Base-by-base conservation (phyloP, 495 filamentous ascomycete species). In the Clohesyomyces aquaticus region DNA sequence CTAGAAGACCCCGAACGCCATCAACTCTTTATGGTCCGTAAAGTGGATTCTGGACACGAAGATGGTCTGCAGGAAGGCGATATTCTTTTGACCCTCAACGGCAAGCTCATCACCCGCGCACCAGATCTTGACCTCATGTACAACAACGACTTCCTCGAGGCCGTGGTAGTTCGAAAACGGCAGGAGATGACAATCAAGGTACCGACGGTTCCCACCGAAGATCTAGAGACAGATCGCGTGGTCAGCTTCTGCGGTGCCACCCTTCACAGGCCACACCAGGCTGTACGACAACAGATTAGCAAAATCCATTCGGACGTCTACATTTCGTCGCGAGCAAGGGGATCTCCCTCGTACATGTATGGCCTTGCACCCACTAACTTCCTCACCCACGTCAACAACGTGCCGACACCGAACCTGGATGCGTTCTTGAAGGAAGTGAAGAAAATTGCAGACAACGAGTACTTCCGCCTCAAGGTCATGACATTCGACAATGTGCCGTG, bases 291-390 rank as follows among this genome's bases (percentile, higher is more conserved):
- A 76, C 94, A 99, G 73, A 98, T 99, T 72, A 89, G 86, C 71
- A 93, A 94, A 72, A 81, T 99, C n/a, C 92, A 96, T 71, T 92
- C 88, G 63, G 93, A 96, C 75, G 87, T 98, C n/a, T 99, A 99
- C 73, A 91, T 99, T 25, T 92, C 88, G 69, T 91, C 67, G 1
- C 57, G 67, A 16, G 62, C 63, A 8, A 83, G 92, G 45, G 94
- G 94, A 25, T 91, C 88, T 0, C 94, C 94, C 0, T 85, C 94
- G 16, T 70, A 66, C 59, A 64, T 68, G 74, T 98, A 97, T 72
- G 90, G 90, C 9, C 83, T 99, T 28, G 89, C 91, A 6, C 92
- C 92, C 0, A 99, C 94, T 10, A 99, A 97, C 75, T 99, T 99
- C 80, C 88, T 99, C 71, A 92, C 92, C 1, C 90, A 91, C 41